These are phyloP conservation scores for Petunia axillaris DNA, from an alignment of 257 asterid genomes.

Conservation along the genomic window DNA sequence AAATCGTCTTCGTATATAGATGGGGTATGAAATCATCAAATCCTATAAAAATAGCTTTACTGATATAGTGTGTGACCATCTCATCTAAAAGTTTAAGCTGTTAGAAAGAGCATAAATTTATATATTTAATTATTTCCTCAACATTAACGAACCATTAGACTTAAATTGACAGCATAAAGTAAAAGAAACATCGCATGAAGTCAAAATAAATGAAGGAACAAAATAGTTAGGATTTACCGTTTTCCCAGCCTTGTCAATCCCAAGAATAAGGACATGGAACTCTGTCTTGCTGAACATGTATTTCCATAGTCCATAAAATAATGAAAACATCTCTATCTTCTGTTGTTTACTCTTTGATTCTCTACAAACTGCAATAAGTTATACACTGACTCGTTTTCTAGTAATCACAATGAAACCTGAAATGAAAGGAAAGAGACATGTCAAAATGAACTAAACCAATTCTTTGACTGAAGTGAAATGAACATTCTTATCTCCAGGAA, in stretches of 20 bases:
- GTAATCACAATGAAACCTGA: slow-evolving; percentile 22
- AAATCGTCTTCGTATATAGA: too few species aligned
- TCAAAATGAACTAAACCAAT: neutral
- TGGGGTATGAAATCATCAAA: too few species aligned
- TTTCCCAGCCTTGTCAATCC: slow-evolving; percentile 94
- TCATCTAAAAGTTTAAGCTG: too few species aligned
- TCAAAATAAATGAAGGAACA: neutral
- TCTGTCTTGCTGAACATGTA: slow-evolving; percentile 83
- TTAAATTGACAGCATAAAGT: neutral
- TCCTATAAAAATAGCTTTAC: too few species aligned
- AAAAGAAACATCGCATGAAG: neutral
- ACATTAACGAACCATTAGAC: neutral
- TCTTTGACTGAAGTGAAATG: neutral
- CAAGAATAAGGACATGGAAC: slow-evolving; percentile 94
- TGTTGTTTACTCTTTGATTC: slow-evolving; percentile 29
- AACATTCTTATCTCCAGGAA: neutral
- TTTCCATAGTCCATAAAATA: slow-evolving; percentile 84
- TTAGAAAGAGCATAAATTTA: too few species aligned
- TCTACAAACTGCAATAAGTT: slow-evolving; percentile 24
- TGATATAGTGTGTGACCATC: too few species aligned
- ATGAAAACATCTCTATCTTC: slow-evolving; percentile 71
- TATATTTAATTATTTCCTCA: too few species aligned
- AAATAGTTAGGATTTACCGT: slow-evolving; percentile 48
- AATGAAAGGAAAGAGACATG: neutral
- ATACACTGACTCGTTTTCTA: slow-evolving; percentile 5